Evolutionary conservation across 495 filamentous ascomycete species (phyloP).

Genomic region (Aspergillus egyptiacus): DNA sequence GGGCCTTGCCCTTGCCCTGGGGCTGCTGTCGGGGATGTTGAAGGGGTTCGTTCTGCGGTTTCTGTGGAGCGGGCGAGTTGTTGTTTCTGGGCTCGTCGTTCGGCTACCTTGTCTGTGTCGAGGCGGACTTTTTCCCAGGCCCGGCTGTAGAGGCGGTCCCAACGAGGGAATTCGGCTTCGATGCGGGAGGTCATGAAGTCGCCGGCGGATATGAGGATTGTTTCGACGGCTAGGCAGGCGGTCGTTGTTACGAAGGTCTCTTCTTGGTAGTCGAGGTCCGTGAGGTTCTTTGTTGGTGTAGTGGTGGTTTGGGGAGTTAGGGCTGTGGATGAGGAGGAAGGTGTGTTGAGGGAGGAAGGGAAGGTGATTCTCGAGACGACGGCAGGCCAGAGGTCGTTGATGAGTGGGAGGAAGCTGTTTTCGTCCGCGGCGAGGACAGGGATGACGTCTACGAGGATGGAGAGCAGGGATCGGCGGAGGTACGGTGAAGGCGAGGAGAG

Average conservation of each 20-base stretch:
- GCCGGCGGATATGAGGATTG: conserved; percentile 57
- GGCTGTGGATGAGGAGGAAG: conserved; percentile 27
- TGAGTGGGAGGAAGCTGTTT: conserved; percentile 75
- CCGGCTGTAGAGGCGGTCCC: conserved; percentile 41
- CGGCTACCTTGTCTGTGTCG: conserved; percentile 31
- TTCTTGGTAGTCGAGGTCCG: conserved; percentile 45
- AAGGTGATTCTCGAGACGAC: conserved; percentile 56
- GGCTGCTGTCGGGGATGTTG: no score
- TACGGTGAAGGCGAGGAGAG: conserved; percentile 75
- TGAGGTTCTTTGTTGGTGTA: neutral
- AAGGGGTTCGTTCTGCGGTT: no score
- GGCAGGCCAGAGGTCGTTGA: conserved; percentile 85
- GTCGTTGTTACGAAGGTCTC: conserved; percentile 69
- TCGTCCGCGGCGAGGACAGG: conserved; percentile 66
- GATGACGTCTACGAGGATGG: conserved; percentile 62
- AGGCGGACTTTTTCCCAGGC: conserved; percentile 36
- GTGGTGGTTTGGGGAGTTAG: conserved; percentile 15
- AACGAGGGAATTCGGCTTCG: conserved; percentile 59
- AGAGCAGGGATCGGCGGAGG: conserved; percentile 69
- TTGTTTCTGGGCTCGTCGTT: conserved; percentile 25
- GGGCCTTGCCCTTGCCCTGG: neutral
- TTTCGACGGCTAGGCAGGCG: conserved; percentile 58
- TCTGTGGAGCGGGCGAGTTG: conserved; percentile 1
- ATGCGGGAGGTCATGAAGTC: conserved; percentile 74
- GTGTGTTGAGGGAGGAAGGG: conserved; percentile 30